Evolutionary conservation across 176 grass and related monocot species (phyloP), one percentile per base, ranked within the genome.

Genomic region (Oryza punctata): DNA sequence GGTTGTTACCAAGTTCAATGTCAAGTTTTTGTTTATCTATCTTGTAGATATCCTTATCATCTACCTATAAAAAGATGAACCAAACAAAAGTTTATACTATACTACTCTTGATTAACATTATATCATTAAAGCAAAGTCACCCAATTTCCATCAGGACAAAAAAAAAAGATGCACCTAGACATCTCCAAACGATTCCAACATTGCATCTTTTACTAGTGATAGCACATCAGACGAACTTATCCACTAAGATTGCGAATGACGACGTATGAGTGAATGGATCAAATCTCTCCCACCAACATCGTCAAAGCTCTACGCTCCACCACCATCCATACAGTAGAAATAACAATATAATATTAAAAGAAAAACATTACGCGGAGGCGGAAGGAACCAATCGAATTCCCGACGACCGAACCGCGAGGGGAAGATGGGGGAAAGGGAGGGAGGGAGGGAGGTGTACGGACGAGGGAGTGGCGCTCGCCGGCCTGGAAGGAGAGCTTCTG

Each of bases 401-500:
- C 32, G 10, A 85, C 21, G 45, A 46, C 10, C n/a, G 73, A 85
- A 54, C 49, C 15, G 16, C 40, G 28, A 13, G 32, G 23, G 45
- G 12, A 5, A 66, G 3, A 13, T 43, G 14, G 30, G 3, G n/a
- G 2, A 13, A 63, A 14, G 14, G 63, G 15, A 37, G 37, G 63
- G 15, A 37, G 37, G 63, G 60, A 37, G 33, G 40, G 59, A 69
- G 18, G 52, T 32, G 43, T 33, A 85, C 83, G 68, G 25, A 94
- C 92, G 74, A 90, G 64, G 63, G 83, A 76, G 67, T 94, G 85
- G 77, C 83, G 92, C 83, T 97, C 94, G 80, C 91, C 94, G 40
- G 91, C 89, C 72, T 97, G 91, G 85, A 94, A 97, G 87, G 91
- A 92, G 79, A 90, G 70, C 82, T 90, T 91, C 71, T 94, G 91